Evolutionary conservation across 371 early-diverging fungal genomes (phyloP), one percentile per base, ranked within the genome.

Genomic region (Batkoa obscura): DNA sequence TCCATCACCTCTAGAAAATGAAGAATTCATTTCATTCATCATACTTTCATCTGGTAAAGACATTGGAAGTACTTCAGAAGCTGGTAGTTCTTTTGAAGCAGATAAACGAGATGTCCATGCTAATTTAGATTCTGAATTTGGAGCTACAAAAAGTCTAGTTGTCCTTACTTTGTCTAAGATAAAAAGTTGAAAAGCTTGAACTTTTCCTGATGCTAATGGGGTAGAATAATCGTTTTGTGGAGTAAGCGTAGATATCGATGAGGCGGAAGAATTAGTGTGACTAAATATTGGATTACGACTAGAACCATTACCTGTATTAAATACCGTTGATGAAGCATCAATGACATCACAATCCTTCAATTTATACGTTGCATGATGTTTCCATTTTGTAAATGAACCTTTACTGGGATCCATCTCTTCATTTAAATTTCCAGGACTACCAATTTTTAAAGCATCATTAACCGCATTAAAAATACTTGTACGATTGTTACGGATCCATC

Each of bases 371-470:
- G 76, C 71, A 48, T 75, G 77, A 56, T 69, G 70, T 61, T 79
- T 78, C 80, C 80, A 79, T 60, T 79, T 79, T 34, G 79, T 77
- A 62, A 69, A 79, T 57, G 76, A 74, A 2, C 80, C 80, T 55
- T 58, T 58, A 13, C 57, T 51, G 32, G 57, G 46, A 38, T 60
- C 57, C 17, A 17, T 31, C 46, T 48, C 48, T 12, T 41, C 58
- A 45, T 43, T 33, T 30, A 39, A 60, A 60, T 48, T 64, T 58
- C 43, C 58, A 43, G 57, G 60, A 55, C 10, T 57, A 51, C 50
- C 52, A 15, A 43, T 56, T 53, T 2, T 45, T 50, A 58, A 65
- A 50, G 54, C 66, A 55, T 64, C 75, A 60, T 72, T 66, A 48
- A 77, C 71, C 2, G 72, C 74, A 43, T 60, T 75, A 64, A 59